Evolutionary conservation across 371 early-diverging fungal genomes (phyloP), one percentile per base, ranked within the genome.

Genomic region (Mucor mucedo): DNA sequence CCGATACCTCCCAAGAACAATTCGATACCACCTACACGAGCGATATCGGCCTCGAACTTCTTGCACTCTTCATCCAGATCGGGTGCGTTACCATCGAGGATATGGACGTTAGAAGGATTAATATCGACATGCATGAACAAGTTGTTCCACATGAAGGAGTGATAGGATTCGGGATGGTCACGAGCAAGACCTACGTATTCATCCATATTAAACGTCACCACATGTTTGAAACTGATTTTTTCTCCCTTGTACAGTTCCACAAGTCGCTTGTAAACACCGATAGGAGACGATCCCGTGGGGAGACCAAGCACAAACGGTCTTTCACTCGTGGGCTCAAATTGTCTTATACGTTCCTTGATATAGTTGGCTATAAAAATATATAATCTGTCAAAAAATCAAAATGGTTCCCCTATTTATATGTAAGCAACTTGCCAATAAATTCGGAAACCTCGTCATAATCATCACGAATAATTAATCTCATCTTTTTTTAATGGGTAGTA

Each of bases 131-230:
- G 91, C 76, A 87, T 90, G 77, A 93, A 93, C 30, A 93, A 78
- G 68, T 92, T 79, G 58, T 86, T 90, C 86, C 88, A 92, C 94
- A 93, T 93, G 73, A 93, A 93, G 3, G 91, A 86, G 79, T 90
- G 93, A 77, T 93, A 93, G 33, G 89, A 88, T 72, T 93, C 91
- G n/a, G 91, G 89, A 65, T 91, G 93, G 60, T 91, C 90, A 58
- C 84, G 66, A 2, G 84, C 80, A 30, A 86, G 75, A 8, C 86
- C 86, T 28, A 83, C 85, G 33, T 86, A 86, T 54, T 86, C 86
- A 58, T 86, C 86, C 84, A 80, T 86, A 63, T 85, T 84, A 62
- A 88, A 88, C 38, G 87, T 87, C 6, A 87, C 77, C 6, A 88
- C 87, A 48, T 87, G 64, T 38, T 84, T 63, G 55, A 88, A 88